Evolutionary conservation across 148 eudicot species (phyloP), one percentile per base, ranked within the genome.

Genomic region (Rheum nobile): DNA sequence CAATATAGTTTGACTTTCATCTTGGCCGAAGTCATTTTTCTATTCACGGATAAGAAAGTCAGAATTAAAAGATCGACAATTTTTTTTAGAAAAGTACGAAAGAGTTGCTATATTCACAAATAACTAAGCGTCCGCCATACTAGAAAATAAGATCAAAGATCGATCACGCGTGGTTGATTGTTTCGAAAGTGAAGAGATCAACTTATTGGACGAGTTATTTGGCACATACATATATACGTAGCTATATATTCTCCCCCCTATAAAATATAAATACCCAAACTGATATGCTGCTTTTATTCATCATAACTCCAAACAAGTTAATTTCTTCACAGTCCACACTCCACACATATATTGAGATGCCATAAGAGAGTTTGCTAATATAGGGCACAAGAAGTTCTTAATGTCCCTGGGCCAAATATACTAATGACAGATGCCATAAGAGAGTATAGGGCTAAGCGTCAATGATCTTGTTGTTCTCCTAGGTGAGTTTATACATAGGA

Each of bases 391-490:
- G 84, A 78, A 5, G 69, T 71, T 38, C 72, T 72, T 48, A 79
- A 61, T 44, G 75, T 82, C 72, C 84, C 84, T 48, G 77, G 79
- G 8, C 82, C 84, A 34, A 79, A 75, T 7, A 82, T 82, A 41
- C 73, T 75, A 0, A 34, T 82, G 3, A 55, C 75, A 0, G 11
- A 52, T 0, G 84, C 84, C 29, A 82, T 79, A 54, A 6, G 22
- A 19, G 74, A 76, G 43, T 26, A 82, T 76, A 44, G 84, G 84
- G 0, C 79, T 82, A 38, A 82, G 63, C 37, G 68, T 76, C 4
- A 26, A 82, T 8, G 84, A 82, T 65, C 74, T 82, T 48, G 82
- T 76, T 71, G 77, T 79, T 28, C 84, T 82, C 67, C 29, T 82
- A 73, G 84, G 84, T 82, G 71, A 1, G 6, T 9, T 41, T 5